Evolutionary conservation across 225 moss, liverwort and hornwort species (phyloP), one percentile per base, ranked within the genome.

Genomic region (Asterella californica): DNA sequence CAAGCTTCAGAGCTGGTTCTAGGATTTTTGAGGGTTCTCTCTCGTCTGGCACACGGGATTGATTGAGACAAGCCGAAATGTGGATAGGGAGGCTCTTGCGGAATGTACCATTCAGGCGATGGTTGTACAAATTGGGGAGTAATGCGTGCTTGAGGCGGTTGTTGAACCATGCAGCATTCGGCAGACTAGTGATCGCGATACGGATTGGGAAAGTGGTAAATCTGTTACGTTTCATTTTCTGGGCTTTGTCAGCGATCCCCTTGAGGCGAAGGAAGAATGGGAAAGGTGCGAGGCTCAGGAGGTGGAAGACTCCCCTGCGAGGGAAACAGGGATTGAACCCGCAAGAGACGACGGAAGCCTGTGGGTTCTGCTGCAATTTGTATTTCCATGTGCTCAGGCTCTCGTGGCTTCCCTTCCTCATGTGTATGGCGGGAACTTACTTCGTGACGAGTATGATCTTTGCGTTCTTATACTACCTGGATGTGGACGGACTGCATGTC

Each of bases 391-490:
- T 89, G 18, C 84, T 93, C 65, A 82, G 84, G 75, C 88, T 93
- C 61, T 90, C 93, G 19, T 83, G 89, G 47, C 79, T 82, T 12
- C 27, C 86, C 78, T 93, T 93, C 72, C 72, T 87, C 37, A 80
- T 91, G 78, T 78, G 90, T 71, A 87, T 86, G 78, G 81, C 90
- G 63, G 88, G 75, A 19, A 90, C 88, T 47, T 90, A 91, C 27
- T 67, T 89, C 25, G 52, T 90, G 54, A 81, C 90, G 74, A 91
- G 91, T 82, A 50, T 89, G 73, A 65, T 90, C 9, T 93, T 93
- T 81, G 88, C 93, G 70, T 83, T 88, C n/a, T 69, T 93, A 65
- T 91, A 89, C 83, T 79, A 91, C 77, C 57, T 90, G 80, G 90
- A 93, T 2, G 80, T 76, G 68, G 86, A 90, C 32, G 93, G 93